phyloP scores from a whole-genome alignment of 1,139 yeast genomes.

The Candida smagusa region DNA sequence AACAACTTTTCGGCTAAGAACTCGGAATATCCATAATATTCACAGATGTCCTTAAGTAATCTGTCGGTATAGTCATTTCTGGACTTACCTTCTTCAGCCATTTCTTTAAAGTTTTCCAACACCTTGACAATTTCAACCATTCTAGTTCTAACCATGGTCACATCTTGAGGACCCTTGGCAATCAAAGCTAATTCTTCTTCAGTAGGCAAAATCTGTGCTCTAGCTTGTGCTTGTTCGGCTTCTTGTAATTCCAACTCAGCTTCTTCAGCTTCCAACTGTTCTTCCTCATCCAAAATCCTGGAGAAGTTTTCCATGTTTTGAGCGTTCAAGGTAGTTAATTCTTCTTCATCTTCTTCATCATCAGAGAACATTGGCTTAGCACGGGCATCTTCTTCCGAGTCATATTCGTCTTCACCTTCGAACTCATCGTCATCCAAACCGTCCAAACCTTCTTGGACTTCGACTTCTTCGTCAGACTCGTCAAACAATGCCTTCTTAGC shows the following conservation, averaged over 20 bases:
- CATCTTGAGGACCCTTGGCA: slow-evolving; percentile 60
- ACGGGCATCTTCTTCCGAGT: slow-evolving; percentile 54
- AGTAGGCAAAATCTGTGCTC: slow-evolving; percentile 67
- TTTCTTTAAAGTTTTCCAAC: slow-evolving; percentile 82
- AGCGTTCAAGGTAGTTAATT: slow-evolving; percentile 75
- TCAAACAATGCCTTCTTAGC: slow-evolving; percentile 79
- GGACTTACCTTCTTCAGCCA: slow-evolving; percentile 84
- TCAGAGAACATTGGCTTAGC: slow-evolving; percentile 85
- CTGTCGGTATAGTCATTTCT: slow-evolving; percentile 79
- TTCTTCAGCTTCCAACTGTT: slow-evolving; percentile 69
- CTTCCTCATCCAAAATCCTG: slow-evolving; percentile 66
- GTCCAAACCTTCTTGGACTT: slow-evolving; percentile 29
- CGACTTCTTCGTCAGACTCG: slow-evolving; percentile 58
- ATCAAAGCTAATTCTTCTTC: slow-evolving; percentile 54
- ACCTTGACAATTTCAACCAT: slow-evolving; percentile 95
- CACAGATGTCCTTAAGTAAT: slow-evolving; percentile 79
- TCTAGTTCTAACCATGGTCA: slow-evolving; percentile 83
- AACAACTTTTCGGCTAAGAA: slow-evolving; percentile 91
- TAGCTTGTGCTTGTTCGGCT: slow-evolving; percentile 60
- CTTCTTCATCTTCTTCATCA: slow-evolving; percentile 66
- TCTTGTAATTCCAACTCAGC: slow-evolving; percentile 73
- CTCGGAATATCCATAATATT: slow-evolving; percentile 95
- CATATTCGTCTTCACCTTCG: slow-evolving; percentile 35
- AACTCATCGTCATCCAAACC: slow-evolving; percentile 20
- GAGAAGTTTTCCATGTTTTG: slow-evolving; percentile 85